A percentile compares a stretch with the other conserved stretches of the same genome.
phyloP scores from a whole-genome alignment of 1,284 basidiomycete species.

The Ustanciosporium gigantosporum region DNA sequence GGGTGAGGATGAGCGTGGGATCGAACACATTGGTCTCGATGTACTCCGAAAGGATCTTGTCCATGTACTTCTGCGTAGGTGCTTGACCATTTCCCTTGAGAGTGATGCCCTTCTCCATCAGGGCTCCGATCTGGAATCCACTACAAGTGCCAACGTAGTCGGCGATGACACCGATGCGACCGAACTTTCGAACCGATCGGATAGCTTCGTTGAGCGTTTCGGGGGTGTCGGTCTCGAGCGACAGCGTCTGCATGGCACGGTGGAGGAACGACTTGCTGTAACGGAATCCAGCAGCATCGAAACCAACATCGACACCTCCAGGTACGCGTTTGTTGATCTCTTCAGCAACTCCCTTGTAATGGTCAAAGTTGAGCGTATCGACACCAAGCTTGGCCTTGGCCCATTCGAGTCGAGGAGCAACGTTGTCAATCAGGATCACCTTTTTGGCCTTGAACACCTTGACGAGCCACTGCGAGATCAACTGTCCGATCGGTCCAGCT shows the following conservation, averaged over 20 bases:
- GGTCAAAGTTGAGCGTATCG: conserved; percentile 71
- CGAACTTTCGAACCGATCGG: conserved; percentile 67
- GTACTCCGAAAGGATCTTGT: conserved; percentile 63
- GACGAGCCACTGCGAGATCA: conserved; percentile 69
- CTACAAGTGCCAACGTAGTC: conserved; percentile 61
- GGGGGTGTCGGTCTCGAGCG: conserved; percentile 75
- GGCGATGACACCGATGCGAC: conserved; percentile 35
- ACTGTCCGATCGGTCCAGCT: conserved; percentile 69
- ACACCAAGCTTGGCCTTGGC: conserved; percentile 68
- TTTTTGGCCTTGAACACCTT: conserved; percentile 71
- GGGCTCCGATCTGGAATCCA: conserved; percentile 73
- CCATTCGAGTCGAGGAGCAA: conserved; percentile 69
- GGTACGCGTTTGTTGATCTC: conserved; percentile 70
- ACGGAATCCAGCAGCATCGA: conserved; percentile 44
- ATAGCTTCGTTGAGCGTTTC: conserved; percentile 75
- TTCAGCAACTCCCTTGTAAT: conserved; percentile 66
- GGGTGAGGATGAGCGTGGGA: conserved; percentile 67
- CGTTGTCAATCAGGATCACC: conserved; percentile 73
- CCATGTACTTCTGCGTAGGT: conserved; percentile 75
- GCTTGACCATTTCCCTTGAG: conserved; percentile 63
- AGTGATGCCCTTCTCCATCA: conserved; percentile 73
- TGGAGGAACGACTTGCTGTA: conserved; percentile 63
- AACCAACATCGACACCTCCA: conserved; percentile 53
- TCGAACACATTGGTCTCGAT: conserved; percentile 73
- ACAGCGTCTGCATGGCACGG: conserved; percentile 72